These are phyloP conservation scores for Salisapilia sapeloensis DNA, from an alignment of 352 stramenopile species.

Conservation along the genomic window DNA sequence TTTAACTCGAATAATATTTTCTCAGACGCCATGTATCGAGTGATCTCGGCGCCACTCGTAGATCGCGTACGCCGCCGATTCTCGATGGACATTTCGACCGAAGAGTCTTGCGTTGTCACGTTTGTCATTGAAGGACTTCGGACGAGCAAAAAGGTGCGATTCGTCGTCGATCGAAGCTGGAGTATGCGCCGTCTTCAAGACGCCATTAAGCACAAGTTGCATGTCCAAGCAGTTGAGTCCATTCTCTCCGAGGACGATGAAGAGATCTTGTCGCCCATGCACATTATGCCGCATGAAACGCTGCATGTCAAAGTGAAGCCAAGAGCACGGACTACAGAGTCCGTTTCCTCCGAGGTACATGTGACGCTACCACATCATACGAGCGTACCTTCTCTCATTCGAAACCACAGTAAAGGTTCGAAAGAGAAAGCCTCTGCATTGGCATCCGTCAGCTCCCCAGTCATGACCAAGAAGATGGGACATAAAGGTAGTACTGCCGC, in stretches of 20 bases:
- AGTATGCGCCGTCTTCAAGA: conserved; percentile 30
- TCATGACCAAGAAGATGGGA: too few species aligned
- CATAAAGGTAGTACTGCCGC: too few species aligned
- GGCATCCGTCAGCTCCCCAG: too few species aligned
- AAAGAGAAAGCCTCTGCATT: too few species aligned
- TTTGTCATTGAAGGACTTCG: conserved; percentile 54
- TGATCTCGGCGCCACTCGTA: conserved; percentile 58
- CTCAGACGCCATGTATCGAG: conserved; percentile 67
- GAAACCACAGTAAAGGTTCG: too few species aligned
- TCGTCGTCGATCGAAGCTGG: conserved; percentile 61
- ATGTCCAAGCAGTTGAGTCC: conserved; percentile 42
- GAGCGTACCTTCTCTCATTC: too few species aligned
- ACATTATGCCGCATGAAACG: conserved; percentile 56
- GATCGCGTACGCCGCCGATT: conserved; percentile 57
- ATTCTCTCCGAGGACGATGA: conserved; percentile 30
- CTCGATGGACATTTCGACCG: conserved; percentile 61
- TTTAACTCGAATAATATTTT: conserved; percentile 59
- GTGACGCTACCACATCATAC: too few species aligned
- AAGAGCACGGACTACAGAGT: conserved; percentile 5
- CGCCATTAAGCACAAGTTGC: conserved; percentile 52
- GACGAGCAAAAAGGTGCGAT: conserved; percentile 30
- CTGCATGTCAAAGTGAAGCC: conserved; percentile 46
- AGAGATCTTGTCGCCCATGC: conserved; percentile 50
- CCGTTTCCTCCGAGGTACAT: too few species aligned
- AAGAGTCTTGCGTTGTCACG: conserved; percentile 54